Conservation (phyloP, 1,284 basidiomycete species). For the Fomitopsis pinicola region DNA sequence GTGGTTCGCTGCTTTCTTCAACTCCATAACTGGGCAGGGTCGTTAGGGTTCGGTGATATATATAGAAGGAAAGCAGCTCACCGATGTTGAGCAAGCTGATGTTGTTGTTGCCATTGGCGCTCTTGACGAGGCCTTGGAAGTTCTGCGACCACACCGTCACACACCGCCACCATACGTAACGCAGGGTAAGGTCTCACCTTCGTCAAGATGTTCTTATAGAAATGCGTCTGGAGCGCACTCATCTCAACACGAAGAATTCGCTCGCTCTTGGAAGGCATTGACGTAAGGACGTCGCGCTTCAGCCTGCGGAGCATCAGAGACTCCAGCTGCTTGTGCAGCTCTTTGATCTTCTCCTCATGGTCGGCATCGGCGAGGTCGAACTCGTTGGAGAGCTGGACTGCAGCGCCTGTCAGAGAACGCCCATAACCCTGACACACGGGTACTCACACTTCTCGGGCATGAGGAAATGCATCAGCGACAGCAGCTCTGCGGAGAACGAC, state of each 20-base stretch:
- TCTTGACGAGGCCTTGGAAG: constrained; percentile 89
- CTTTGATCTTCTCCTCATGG: constrained; percentile 93
- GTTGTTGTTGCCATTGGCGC: constrained; percentile 75
- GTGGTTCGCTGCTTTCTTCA: constrained; percentile 98
- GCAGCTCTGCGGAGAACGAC: constrained; percentile 61
- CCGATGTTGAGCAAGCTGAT: constrained; percentile 94
- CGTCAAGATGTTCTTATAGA: constrained; percentile 99
- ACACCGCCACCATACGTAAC: constrained; percentile 2
- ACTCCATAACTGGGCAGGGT: constrained; percentile 72
- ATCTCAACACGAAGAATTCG: constrained; percentile 97
- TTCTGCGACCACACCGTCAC: constrained; percentile 52
- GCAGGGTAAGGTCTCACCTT: constrained; percentile 49
- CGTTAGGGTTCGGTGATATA: neutral
- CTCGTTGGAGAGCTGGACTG: constrained; percentile 72
- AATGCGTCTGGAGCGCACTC: constrained; percentile 95
- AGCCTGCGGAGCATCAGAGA: constrained; percentile 93
- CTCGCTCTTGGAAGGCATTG: constrained; percentile 96
- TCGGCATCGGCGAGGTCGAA: constrained; percentile 93
- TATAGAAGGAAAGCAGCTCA: constrained; percentile 26
- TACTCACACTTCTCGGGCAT: constrained; percentile 94
- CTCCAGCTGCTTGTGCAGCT: constrained; percentile 90
- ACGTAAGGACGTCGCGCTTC: constrained; percentile 97
- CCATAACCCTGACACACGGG: constrained; percentile 3
- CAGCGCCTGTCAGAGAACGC: constrained; percentile 6
- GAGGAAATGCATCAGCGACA: constrained; percentile 97